Evolutionary conservation across 352 stramenopile genomes (phyloP).

Genomic region (Globisporangium lucens): DNA sequence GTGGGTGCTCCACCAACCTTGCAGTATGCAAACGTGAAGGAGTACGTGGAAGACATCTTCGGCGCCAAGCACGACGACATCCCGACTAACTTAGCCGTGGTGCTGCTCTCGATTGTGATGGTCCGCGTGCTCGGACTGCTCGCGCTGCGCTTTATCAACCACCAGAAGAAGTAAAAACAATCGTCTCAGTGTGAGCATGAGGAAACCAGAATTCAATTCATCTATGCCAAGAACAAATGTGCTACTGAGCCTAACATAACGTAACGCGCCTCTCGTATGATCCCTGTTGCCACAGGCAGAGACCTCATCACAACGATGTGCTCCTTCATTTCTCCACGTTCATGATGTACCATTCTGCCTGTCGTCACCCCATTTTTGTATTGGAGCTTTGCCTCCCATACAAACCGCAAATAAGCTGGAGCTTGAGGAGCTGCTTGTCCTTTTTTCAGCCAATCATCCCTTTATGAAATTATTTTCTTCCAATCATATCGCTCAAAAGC

Average conservation of each 20-base stretch:
- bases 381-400: background rate
- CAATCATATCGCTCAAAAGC: constrained; percentile 5
- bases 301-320: too few species aligned
- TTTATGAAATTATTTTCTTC: background rate
- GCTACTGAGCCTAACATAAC: too few species aligned
- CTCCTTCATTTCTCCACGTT: too few species aligned
- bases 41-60: constrained; percentile 3
- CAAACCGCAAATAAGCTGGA: background rate
- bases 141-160: constrained; percentile 9
- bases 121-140: background rate
- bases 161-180: background rate
- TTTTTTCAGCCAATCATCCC: constrained; percentile 3
- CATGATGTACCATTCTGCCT: too few species aligned
- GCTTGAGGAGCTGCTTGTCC: background rate
- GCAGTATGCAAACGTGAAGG: background rate
- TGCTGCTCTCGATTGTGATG: background rate
- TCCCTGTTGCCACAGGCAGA: too few species aligned
- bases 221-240: too few species aligned
- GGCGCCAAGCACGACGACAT: background rate
- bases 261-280: too few species aligned
- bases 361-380: background rate
- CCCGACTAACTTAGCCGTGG: background rate
- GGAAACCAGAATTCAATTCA: too few species aligned
- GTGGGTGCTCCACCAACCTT: background rate
- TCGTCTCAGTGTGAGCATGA: too few species aligned